Conservation (phyloP, 257 asterid species). For the Solanum acaule region DNA sequence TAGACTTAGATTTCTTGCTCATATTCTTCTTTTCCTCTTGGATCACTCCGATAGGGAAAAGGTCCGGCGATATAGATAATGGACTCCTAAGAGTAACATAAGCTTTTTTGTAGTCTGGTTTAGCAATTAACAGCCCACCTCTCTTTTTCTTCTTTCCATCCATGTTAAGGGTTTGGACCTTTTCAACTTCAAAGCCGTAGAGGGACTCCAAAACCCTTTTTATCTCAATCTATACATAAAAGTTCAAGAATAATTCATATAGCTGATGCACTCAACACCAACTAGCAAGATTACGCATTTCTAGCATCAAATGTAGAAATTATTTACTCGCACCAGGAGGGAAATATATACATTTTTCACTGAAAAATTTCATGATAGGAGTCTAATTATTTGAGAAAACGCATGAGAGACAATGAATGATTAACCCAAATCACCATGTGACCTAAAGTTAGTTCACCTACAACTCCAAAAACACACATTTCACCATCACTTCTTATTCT, state of each 20-base stretch:
- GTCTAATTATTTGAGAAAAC: background rate
- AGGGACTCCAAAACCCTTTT: constrained; percentile 86
- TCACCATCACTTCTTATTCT: background rate
- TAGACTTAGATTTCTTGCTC: constrained; percentile 50
- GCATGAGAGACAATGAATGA: background rate
- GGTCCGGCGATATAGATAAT: constrained; percentile 55
- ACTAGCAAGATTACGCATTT: background rate
- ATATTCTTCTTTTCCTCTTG: constrained; percentile 51
- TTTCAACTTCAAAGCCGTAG: constrained; percentile 89
- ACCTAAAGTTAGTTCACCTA: background rate
- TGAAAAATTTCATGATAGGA: background rate
- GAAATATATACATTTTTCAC: background rate
- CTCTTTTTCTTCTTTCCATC: constrained; percentile 91
- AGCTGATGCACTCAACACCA: background rate
- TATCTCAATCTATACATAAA: constrained; percentile 53
- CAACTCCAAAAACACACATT: background rate
- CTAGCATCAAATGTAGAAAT: background rate
- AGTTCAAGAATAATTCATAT: background rate
- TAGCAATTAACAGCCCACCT: constrained; percentile 66
- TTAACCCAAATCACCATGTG: background rate
- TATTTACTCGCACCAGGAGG: background rate
- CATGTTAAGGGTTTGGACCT: constrained; percentile 83
- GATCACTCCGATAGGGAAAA: constrained; percentile 58
- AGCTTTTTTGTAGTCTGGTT: constrained; percentile 85
- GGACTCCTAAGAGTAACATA: constrained; percentile 72